Evolutionary conservation across 345 rosid species (phyloP).

Genomic region (Eucalyptus regnans): DNA sequence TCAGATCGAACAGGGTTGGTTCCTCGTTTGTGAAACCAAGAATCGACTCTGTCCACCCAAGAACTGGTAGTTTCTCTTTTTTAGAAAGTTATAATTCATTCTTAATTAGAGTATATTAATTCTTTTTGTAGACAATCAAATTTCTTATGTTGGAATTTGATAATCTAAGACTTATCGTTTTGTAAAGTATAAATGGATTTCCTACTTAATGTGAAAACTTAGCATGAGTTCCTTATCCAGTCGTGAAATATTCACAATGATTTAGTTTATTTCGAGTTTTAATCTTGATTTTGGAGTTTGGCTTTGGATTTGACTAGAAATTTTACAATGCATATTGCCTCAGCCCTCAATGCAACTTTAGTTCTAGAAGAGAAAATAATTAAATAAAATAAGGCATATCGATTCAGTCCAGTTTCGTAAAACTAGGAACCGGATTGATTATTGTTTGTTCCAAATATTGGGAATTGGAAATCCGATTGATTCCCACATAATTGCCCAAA

Average conservation of each 20-base stretch:
- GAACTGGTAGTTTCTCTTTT: too few species aligned
- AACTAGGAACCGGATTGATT: fast-evolving
- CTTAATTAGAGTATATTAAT: neutral
- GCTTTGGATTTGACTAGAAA: neutral
- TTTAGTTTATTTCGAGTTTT: neutral
- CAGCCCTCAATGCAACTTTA: neutral
- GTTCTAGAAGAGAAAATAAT: neutral
- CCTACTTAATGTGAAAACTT: neutral
- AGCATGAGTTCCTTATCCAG: neutral
- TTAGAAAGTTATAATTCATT: neutral
- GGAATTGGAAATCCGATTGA: too few species aligned
- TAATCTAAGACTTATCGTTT: neutral
- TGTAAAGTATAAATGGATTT: neutral
- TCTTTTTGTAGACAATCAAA: neutral
- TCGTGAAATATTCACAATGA: neutral
- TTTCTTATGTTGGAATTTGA: neutral
- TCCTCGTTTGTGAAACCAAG: fast-evolving
- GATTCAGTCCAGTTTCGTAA: fast-evolving
- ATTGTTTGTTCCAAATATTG: neutral
- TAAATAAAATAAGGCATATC: neutral
- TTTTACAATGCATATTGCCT: neutral
- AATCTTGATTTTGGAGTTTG: neutral
- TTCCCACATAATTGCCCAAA: neutral
- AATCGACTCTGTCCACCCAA: fast-evolving
- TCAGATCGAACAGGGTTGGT: fast-evolving